Evolutionary conservation across 495 filamentous ascomycete genomes (phyloP), one percentile per base, ranked within the genome.

Genomic region (Hyaloscypha finlandica): DNA sequence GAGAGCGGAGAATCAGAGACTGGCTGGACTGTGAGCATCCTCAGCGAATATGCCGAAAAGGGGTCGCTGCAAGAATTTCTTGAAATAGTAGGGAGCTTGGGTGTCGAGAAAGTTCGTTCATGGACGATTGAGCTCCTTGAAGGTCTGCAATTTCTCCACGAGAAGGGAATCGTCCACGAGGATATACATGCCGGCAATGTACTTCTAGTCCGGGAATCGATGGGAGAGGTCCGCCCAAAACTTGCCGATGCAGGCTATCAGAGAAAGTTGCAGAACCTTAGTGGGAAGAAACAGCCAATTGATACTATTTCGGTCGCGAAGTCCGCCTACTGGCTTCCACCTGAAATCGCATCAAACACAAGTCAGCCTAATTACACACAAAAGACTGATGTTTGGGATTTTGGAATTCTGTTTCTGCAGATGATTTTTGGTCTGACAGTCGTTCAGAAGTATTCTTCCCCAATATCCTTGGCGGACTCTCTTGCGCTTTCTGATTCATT

Each of bases 51-150:
- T 69, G 89, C 90, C 2, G 89, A 91, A 37, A 93, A 91, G 75
- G 93, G 93, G 0, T 90, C 95, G 1, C 78, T 99, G 2, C 84
- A 88, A 4, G 93, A 97, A 59, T 80, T 95, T 19, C 81, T 99
- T 58, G 90, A 92, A 45, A 83, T 93, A 59, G 86, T 91, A 33
- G 90, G 88, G 35, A 84, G 83, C n/a, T 77, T 97, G 52, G 85
- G 88, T 33, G 83, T 89, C 42, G 85, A 85, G 67, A 91, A 88
- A 70, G 86, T 90, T 45, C 88, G 92, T 56, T 85, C 90, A 59
- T 97, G 92, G 91, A 92, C 91, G 53, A 89, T 92, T 56, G 90
- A 94, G 69, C 81, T 99, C n/a, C 87, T 99, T 31, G 92, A 97
- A 75, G 95, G 88, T 0, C 81, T 98, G 33, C 92, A 93, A 56